Evolutionary conservation across 257 asterid species (phyloP).

Genomic region (Anisodus tanguticus): DNA sequence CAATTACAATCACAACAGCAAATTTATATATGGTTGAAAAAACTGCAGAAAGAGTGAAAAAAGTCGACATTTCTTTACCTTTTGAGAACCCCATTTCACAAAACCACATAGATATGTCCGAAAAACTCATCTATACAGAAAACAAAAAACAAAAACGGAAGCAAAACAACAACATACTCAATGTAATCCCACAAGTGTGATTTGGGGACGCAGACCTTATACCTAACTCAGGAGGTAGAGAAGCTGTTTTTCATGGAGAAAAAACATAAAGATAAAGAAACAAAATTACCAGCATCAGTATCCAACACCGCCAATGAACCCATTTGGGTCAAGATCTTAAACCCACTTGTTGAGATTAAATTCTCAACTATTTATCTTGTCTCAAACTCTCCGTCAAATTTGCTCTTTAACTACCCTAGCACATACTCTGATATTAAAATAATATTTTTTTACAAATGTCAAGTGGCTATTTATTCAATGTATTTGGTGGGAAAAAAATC

Average conservation of each 20-base stretch:
- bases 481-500: background rate
- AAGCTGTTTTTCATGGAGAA: background rate
- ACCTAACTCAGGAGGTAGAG: too few species aligned
- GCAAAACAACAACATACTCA: too few species aligned
- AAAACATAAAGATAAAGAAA: background rate
- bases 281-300: background rate
- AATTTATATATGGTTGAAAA: background rate
- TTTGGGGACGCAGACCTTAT: too few species aligned
- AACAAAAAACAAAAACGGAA: background rate
- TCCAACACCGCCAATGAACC: background rate
- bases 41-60: background rate
- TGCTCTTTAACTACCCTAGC: background rate
- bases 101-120: background rate
- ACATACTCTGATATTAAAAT: background rate
- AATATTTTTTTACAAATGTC: background rate
- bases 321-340: background rate
- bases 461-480: background rate
- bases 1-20: background rate
- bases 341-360: too few species aligned
- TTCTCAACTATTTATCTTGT: background rate
- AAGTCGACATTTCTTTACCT: background rate
- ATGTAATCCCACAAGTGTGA: too few species aligned
- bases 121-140: background rate
- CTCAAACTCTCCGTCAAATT: background rate
- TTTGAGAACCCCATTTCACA: background rate